Evolutionary conservation across 169 alveolate genomes (phyloP), one percentile per base, ranked within the genome.

Genomic region (Babesia bigemina): DNA sequence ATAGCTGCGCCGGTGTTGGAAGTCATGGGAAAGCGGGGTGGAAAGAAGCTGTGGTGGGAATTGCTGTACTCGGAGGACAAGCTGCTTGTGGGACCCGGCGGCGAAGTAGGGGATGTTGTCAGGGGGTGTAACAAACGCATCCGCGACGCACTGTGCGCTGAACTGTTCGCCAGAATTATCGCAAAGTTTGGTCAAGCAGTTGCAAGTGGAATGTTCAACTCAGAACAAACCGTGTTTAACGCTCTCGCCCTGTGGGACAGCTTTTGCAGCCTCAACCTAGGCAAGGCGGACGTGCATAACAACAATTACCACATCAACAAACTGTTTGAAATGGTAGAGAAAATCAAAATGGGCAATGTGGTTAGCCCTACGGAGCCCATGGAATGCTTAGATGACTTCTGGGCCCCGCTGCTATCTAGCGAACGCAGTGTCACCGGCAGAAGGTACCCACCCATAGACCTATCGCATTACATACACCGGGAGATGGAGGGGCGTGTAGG

Each of bases 241-340:
- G 63, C 87, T 17, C 56, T 79, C 29, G 69, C 87, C 58, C 45
- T 79, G 6, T 79, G 87, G 87, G 87, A 79, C 45, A 65, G 76
- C 44, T 67, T 67, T 56, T 50, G 76, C 57, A 44, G 24, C 57
- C 28, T 67, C 4, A 47, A 67, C 57, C 53, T 53, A 7, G 66
- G 56, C 24, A 24, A 56, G 9, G 33, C 76, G 12, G 58, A 67
- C 2, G 12, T 21, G 49, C 65, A 67, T 53, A 67, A 58, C 56
- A 39, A 26, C 50, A 58, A 58, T 36, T 67, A 67, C 24, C 76
- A 67, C 65, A 67, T 67, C 26, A 55, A 55, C 55, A 33, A 33
- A 10, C 39, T 67, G 19, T 67, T 67, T n/a, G 67, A 67, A 4
- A 36, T 45, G 59, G 55, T 67, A 29, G 76, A 67, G 24, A 36